Evolutionary conservation across 2,329 filamentous ascomycete species (phyloP).

Genomic region (Geoglossum cookeanum): DNA sequence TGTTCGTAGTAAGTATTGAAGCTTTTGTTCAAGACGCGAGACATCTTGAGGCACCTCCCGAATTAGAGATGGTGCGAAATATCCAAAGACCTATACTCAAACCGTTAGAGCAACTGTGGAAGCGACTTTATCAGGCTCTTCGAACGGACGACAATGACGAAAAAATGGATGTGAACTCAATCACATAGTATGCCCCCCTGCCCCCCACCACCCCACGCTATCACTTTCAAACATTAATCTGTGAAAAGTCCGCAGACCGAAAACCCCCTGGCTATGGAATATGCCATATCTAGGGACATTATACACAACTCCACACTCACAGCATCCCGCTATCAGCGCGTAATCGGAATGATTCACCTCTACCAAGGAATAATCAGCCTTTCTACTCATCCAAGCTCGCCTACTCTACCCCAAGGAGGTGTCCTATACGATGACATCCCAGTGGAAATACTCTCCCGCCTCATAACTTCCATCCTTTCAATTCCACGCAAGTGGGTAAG

Average conservation of each 20-base stretch:
- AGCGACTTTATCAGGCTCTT: neutral
- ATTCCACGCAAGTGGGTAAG: neutral
- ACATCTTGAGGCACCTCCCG: neutral
- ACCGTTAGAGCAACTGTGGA: neutral
- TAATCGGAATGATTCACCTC: neutral
- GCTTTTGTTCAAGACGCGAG: constrained; percentile 1
- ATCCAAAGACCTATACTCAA: neutral
- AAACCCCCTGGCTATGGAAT: neutral
- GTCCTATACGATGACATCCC: neutral
- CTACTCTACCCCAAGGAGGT: neutral
- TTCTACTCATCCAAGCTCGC: neutral
- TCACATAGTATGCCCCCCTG: no score
- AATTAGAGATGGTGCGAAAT: neutral
- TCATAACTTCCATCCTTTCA: neutral
- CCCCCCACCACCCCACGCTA: neutral
- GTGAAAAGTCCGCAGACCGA: neutral
- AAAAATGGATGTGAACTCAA: neutral
- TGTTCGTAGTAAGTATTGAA: neutral
- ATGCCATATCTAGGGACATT: neutral
- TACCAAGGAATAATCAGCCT: neutral
- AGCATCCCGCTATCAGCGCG: neutral
- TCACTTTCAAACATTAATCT: neutral
- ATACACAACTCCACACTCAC: neutral
- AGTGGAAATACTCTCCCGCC: neutral
- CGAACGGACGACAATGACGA: neutral